These are phyloP conservation scores for Trametes gibbosa DNA, from an alignment of 768 basidiomycete genomes.

Conservation along the genomic window DNA sequence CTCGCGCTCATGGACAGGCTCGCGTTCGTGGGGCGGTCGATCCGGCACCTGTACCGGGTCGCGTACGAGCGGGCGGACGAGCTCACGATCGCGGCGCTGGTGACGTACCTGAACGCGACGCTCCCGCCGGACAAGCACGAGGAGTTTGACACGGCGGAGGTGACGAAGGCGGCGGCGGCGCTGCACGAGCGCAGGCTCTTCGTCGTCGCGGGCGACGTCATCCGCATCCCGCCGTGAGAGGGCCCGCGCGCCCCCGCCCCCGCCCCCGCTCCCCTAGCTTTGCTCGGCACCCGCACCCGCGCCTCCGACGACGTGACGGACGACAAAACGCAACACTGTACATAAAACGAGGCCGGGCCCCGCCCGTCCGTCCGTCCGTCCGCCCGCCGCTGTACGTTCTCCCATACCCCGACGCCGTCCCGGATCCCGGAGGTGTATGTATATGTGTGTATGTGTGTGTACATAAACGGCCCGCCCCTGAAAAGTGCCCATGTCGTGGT, in stretches of 20 bases:
- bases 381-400: neutral
- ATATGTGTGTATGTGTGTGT: too few species aligned
- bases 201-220: constrained; percentile 33
- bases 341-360: neutral
- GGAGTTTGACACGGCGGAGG: constrained; percentile 77
- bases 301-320: neutral
- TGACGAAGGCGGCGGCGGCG: constrained; percentile 37
- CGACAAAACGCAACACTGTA: neutral
- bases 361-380: neutral
- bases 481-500: too few species aligned
- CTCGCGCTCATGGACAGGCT: constrained; percentile 36
- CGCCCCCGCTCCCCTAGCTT: too few species aligned
- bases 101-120: constrained; percentile 73
- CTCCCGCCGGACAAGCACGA: constrained; percentile 78
- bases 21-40: constrained; percentile 58
- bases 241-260: too few species aligned
- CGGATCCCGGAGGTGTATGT: neutral
- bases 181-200: constrained; percentile 30
- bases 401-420: neutral
- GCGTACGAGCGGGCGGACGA: constrained; percentile 69
- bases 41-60: constrained; percentile 62
- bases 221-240: constrained; percentile 17
- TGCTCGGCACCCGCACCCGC: neutral
- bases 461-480: neutral
- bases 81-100: constrained; percentile 63